These are phyloP conservation scores for Nothophoma quercina DNA, from an alignment of 2,329 filamentous ascomycete genomes.

Conservation along the genomic window DNA sequence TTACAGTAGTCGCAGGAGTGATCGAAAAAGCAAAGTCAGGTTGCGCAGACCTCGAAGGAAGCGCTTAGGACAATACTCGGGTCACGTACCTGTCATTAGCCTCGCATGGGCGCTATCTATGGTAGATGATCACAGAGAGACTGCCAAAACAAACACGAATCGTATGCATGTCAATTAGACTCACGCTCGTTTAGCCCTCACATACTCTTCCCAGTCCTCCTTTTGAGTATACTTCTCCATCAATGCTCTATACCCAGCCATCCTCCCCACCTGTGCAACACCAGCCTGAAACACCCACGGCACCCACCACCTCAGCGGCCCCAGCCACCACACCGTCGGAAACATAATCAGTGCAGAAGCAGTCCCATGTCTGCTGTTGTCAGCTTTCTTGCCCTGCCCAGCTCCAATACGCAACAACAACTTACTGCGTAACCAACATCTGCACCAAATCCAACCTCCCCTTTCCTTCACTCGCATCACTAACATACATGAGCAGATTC, in stretches of 20 bases:
- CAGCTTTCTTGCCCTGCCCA: background rate
- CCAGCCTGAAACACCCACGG: conserved; percentile 23
- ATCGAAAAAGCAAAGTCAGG: too few species aligned
- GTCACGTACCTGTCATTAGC: too few species aligned
- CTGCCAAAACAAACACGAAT: too few species aligned
- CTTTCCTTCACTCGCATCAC: conserved; percentile 25
- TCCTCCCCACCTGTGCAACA: conserved; percentile 17
- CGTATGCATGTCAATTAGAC: too few species aligned
- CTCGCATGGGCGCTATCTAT: too few species aligned
- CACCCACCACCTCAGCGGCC: conserved; percentile 29
- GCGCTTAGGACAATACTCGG: too few species aligned
- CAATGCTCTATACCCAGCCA: conserved; percentile 21
- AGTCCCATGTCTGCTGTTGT: conserved; percentile 19
- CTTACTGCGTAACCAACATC: conserved; percentile 27
- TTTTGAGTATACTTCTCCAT: conserved; percentile 32
- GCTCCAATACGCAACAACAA: background rate
- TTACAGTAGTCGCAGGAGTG: too few species aligned
- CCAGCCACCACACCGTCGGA: conserved; percentile 24
- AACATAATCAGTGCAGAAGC: conserved; percentile 25
- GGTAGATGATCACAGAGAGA: too few species aligned
- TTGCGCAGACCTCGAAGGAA: too few species aligned
- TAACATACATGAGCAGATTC: conserved; percentile 21
- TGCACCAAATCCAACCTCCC: conserved; percentile 19
- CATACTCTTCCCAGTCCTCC: conserved; percentile 37
- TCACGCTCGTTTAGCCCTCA: conserved; percentile 17